Evolutionary conservation across 441 rosid species (phyloP).

Genomic region (Metrosideros polymorpha): DNA sequence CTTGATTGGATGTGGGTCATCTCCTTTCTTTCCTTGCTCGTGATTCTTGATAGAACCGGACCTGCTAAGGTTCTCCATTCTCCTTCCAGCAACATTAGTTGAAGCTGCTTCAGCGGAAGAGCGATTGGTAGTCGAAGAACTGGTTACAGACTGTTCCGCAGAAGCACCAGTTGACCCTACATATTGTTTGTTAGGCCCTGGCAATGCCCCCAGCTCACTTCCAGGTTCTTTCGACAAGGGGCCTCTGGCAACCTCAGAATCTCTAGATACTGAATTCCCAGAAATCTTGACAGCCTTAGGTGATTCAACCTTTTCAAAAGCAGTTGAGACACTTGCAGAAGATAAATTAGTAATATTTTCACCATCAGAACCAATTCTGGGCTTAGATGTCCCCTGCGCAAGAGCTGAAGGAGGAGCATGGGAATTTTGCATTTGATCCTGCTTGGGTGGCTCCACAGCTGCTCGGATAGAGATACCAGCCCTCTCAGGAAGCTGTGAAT

Average conservation of each 20-base stretch:
- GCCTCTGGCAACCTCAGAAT: conserved; percentile 30
- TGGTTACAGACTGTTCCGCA: conserved; percentile 13
- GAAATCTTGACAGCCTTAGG: conserved; percentile 23
- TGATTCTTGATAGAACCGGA: conserved; percentile 49
- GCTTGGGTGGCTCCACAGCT: conserved; percentile 22
- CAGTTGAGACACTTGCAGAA: conserved; percentile 11
- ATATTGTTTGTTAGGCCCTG: conserved; percentile 22
- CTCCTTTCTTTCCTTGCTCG: conserved; percentile 34
- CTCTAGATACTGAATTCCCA: conserved; percentile 31
- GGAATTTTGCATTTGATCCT: conserved; percentile 36
- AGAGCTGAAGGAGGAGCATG: conserved; percentile 30
- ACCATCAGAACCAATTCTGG: conserved; percentile 26
- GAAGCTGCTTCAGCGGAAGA: conserved; percentile 9
- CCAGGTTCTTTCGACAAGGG: conserved; percentile 29
- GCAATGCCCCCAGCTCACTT: conserved; percentile 22
- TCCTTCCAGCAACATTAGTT: conserved; percentile 21
- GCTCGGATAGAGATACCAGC: conserved; percentile 29
- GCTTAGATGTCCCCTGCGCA: conserved; percentile 45
- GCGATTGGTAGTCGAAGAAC: conserved; percentile 5
- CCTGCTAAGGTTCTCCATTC: conserved; percentile 31
- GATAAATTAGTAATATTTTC: conserved; percentile 15
- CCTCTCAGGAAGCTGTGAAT: conserved; percentile 27
- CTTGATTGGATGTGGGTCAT: conserved; percentile 31
- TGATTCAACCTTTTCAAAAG: conserved; percentile 35
- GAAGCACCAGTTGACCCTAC: conserved; percentile 8